A percentile compares a stretch with the other conserved stretches of the same genome.
Evolutionary conservation across 139 green algal genomes (phyloP).

Genomic region (Asterochloris erici): DNA sequence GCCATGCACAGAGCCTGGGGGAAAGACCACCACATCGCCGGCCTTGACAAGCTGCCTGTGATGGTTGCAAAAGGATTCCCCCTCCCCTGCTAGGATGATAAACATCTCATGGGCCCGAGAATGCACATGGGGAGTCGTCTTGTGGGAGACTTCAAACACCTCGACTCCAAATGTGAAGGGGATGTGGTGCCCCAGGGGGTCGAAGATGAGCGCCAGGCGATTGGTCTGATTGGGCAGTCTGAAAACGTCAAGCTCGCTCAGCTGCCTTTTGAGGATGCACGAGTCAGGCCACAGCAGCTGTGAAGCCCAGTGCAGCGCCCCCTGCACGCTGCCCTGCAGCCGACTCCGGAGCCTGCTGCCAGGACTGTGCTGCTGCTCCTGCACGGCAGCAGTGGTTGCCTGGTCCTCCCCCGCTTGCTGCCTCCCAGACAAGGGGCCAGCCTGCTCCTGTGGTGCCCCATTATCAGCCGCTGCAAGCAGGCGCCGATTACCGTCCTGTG

Average conservation of each 20-base stretch:
- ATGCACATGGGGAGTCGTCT: slow-evolving; percentile 71
- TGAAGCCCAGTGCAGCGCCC: neutral
- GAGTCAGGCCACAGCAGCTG: slow-evolving; percentile 2
- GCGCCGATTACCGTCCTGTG: too few species aligned
- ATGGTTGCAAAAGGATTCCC: slow-evolving; percentile 54
- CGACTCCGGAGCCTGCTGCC: neutral
- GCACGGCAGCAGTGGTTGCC: neutral
- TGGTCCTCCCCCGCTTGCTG: neutral
- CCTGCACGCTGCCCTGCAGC: slow-evolving; percentile 1
- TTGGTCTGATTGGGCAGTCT: slow-evolving; percentile 79
- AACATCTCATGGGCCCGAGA: slow-evolving; percentile 76
- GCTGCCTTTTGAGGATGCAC: slow-evolving; percentile 39
- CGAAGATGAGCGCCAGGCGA: slow-evolving; percentile 71
- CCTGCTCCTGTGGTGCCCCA: neutral
- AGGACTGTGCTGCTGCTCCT: neutral
- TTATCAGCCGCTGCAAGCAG: too few species aligned
- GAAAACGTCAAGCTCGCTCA: slow-evolving; percentile 64
- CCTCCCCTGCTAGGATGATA: slow-evolving; percentile 71
- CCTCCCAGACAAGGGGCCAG: neutral
- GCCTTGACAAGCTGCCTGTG: slow-evolving; percentile 44
- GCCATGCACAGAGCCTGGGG: slow-evolving; percentile 61
- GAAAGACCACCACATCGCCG: slow-evolving; percentile 77
- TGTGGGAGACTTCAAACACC: slow-evolving; percentile 68
- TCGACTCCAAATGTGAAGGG: slow-evolving; percentile 72
- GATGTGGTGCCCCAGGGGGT: slow-evolving; percentile 28